Evolutionary conservation across 1,139 yeast species (phyloP).

Genomic region (Zygosaccharomyces sapae): DNA sequence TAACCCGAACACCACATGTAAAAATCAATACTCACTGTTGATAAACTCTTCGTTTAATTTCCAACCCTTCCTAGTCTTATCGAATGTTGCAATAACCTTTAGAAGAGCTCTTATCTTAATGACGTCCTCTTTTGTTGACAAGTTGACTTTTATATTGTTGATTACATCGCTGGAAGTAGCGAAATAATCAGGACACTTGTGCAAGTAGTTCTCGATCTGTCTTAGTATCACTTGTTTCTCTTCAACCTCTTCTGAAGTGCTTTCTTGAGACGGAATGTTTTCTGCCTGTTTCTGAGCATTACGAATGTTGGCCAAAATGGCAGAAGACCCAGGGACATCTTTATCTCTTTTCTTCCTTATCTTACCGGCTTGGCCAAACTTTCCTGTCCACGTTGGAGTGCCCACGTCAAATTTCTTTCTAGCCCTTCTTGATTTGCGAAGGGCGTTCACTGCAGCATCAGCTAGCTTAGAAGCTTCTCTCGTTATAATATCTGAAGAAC

Average conservation of each 20-base stretch:
- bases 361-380: slow-evolving; percentile 78
- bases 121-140: slow-evolving; percentile 54
- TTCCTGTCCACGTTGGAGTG: slow-evolving; percentile 95
- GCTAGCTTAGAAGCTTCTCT: slow-evolving; percentile 78
- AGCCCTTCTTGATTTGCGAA: slow-evolving; percentile 60
- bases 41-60: slow-evolving; percentile 48
- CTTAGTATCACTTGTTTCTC: slow-evolving; percentile 38
- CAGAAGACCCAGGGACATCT: slow-evolving; percentile 24
- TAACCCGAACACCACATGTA: slow-evolving; percentile 7
- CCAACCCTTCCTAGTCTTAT: slow-evolving; percentile 58
- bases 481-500: slow-evolving; percentile 57
- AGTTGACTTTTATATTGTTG: slow-evolving; percentile 43
- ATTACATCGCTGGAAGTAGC: slow-evolving; percentile 60
- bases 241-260: slow-evolving; percentile 17
- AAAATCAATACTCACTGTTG: slow-evolving; percentile 2
- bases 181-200: slow-evolving; percentile 40
- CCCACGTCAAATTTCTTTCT: slow-evolving; percentile 68
- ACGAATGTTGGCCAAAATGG: slow-evolving; percentile 26
- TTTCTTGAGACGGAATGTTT: slow-evolving; percentile 3
- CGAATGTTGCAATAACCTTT: slow-evolving; percentile 67
- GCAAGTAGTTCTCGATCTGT: slow-evolving; percentile 40
- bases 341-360: slow-evolving; percentile 30
- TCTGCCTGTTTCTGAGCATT: slow-evolving; percentile 17
- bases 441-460: slow-evolving; percentile 66
- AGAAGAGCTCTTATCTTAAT: slow-evolving; percentile 64